A percentile compares a stretch with the other conserved stretches of the same genome.
Conservation (phyloP, 2,329 filamentous ascomycete species). For the Volutella citrinella region DNA sequence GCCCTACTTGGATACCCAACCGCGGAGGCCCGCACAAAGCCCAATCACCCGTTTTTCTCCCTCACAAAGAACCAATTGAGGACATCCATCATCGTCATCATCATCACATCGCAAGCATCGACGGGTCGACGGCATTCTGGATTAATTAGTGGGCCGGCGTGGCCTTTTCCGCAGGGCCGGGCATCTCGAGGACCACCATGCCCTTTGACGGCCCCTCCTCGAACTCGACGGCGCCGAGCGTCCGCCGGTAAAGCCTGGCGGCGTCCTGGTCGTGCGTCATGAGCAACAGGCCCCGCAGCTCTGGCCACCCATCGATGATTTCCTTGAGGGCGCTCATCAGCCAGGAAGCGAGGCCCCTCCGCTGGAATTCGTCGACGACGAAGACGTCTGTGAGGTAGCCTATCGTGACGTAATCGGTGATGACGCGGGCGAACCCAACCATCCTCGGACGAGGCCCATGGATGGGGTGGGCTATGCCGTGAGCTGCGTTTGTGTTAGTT, state of each 20-base stretch:
- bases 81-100: too few relatives aligned
- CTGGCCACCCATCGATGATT: constrained; percentile 51
- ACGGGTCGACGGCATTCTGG: too few relatives aligned
- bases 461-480: constrained; percentile 28
- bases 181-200: constrained; percentile 40
- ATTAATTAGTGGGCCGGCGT: too few relatives aligned
- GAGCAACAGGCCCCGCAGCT: constrained; percentile 58
- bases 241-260: constrained; percentile 45
- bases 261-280: constrained; percentile 42
- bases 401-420: constrained; percentile 68
- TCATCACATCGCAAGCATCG: too few relatives aligned
- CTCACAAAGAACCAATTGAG: too few relatives aligned
- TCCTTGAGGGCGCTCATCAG: constrained; percentile 60
- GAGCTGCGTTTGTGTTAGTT: constrained; percentile 24
- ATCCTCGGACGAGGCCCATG: constrained; percentile 32
- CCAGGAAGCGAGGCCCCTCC: constrained; percentile 62
- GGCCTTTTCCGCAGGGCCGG: constrained; percentile 34
- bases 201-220: constrained; percentile 39
- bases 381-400: constrained; percentile 69
- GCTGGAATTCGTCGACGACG: constrained; percentile 56
- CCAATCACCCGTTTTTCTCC: too few relatives aligned
- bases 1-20: constrained; percentile 10
- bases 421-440: constrained; percentile 48
- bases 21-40: too few relatives aligned
- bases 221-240: constrained; percentile 44